Evolutionary conservation across 352 stramenopile genomes (phyloP).

Genomic region (Globisporangium sylvaticum): DNA sequence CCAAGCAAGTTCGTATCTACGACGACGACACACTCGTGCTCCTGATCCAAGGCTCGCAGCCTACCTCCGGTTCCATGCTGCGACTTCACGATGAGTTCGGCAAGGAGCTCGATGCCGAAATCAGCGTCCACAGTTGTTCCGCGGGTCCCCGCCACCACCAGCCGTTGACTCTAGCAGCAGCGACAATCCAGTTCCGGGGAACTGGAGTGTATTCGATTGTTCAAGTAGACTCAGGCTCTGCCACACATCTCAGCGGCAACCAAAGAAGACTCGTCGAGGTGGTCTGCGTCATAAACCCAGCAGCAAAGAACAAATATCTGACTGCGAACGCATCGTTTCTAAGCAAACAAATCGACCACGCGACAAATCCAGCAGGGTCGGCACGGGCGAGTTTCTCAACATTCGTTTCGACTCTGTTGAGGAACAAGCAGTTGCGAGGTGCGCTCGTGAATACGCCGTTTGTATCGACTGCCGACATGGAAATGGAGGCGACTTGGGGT

Average conservation of each 20-base stretch:
- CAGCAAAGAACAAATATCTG: neutral
- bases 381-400: neutral
- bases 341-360: neutral
- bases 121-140: neutral
- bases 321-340: neutral
- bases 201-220: neutral
- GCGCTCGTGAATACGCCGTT: constrained; percentile 9
- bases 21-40: constrained; percentile 8
- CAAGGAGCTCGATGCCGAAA: neutral
- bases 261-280: neutral
- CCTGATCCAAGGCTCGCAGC: neutral
- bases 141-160: neutral
- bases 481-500: constrained; percentile 4
- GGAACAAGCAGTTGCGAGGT: neutral
- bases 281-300: neutral
- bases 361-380: neutral
- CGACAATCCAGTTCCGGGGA: too few species aligned
- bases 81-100: neutral
- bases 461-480: constrained; percentile 6
- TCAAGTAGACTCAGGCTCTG: neutral
- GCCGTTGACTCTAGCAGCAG: neutral
- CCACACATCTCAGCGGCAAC: neutral
- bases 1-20: constrained; percentile 1
- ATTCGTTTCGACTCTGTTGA: constrained; percentile 7
- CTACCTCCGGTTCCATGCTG: neutral